A percentile compares a stretch with the other conserved stretches of the same genome.
Conservation (phyloP, 2,329 filamentous ascomycete genomes). For the Colletotrichum lindemuthianum region DNA sequence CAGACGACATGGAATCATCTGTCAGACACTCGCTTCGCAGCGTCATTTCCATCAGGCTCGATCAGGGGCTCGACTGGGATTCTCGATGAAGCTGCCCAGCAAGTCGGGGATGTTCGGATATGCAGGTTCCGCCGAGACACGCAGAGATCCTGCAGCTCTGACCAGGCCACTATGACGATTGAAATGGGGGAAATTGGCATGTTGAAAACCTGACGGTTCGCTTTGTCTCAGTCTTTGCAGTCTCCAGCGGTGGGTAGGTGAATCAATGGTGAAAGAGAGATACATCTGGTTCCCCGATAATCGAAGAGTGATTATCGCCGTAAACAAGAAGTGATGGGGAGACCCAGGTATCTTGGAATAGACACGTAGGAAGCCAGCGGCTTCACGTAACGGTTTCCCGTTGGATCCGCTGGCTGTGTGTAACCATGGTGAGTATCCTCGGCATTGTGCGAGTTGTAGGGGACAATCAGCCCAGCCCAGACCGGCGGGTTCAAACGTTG, state of each 20-base stretch:
- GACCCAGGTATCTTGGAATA: background rate
- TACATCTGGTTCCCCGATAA: too few species aligned
- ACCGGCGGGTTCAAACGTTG: constrained; percentile 2
- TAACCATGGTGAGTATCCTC: background rate
- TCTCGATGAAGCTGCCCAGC: constrained; percentile 16
- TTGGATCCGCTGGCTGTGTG: background rate
- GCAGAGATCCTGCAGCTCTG: constrained; percentile 20
- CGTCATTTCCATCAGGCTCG: constrained; percentile 6
- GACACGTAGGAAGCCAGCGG: background rate
- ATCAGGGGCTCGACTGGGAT: constrained; percentile 2
- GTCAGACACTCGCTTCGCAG: background rate
- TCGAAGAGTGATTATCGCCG: too few species aligned
- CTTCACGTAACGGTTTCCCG: background rate
- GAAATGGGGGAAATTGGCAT: too few species aligned
- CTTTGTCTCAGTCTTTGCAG: too few species aligned
- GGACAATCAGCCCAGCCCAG: constrained; percentile 8
- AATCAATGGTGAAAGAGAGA: too few species aligned
- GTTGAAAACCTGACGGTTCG: too few species aligned
- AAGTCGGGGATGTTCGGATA: constrained; percentile 27
- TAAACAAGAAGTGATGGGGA: background rate
- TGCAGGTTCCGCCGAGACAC: constrained; percentile 30
- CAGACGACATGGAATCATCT: background rate
- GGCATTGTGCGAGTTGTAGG: background rate
- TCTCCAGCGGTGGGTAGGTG: too few species aligned
- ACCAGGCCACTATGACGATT: too few species aligned